Evolutionary conservation across 495 filamentous ascomycete species (phyloP).

Genomic region (Pyrenula aspistea): DNA sequence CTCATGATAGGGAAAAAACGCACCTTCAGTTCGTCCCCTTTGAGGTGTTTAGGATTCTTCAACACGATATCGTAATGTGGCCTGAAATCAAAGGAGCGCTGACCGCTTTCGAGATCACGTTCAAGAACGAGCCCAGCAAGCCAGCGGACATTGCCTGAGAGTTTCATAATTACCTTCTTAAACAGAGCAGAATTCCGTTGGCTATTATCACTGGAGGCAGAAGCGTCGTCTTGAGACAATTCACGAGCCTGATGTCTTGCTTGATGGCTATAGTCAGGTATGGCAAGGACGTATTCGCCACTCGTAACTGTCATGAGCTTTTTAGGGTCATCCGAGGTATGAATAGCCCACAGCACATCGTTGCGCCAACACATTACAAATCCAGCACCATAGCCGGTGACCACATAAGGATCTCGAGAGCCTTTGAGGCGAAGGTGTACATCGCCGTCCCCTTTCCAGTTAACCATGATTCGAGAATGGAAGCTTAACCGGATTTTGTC

Average conservation of each 20-base stretch:
- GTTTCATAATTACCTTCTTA: constrained; percentile 97
- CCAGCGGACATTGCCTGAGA: constrained; percentile 90
- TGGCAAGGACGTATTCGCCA: constrained; percentile 83
- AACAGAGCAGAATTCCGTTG: constrained; percentile 67
- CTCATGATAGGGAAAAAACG: not conserved
- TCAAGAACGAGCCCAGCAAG: constrained; percentile 87
- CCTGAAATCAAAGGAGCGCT: constrained; percentile 73
- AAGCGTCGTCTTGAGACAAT: constrained; percentile 33
- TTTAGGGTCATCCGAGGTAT: constrained; percentile 69
- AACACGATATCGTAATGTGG: constrained; percentile 88
- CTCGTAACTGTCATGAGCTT: constrained; percentile 94
- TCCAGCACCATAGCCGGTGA: constrained; percentile 85
- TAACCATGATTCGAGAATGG: constrained; percentile 79
- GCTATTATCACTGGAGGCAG: constrained; percentile 49
- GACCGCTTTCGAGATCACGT: constrained; percentile 50
- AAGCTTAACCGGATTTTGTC: constrained; percentile 94
- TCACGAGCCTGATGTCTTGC: constrained; percentile 42
- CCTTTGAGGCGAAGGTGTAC: constrained; percentile 90
- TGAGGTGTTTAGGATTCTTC: constrained; percentile 63
- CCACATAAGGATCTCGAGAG: constrained; percentile 82
- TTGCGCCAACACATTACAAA: constrained; percentile 97
- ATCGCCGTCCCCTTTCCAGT: constrained; percentile 92
- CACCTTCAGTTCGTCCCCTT: constrained; percentile 35
- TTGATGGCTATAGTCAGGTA: constrained; percentile 86
- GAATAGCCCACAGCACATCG: constrained; percentile 77